Percentiles rank a stretch among this genome's conserved stretches.
Evolutionary conservation across 768 basidiomycete genomes (phyloP).

Genomic region (Mycena rebaudengoi): DNA sequence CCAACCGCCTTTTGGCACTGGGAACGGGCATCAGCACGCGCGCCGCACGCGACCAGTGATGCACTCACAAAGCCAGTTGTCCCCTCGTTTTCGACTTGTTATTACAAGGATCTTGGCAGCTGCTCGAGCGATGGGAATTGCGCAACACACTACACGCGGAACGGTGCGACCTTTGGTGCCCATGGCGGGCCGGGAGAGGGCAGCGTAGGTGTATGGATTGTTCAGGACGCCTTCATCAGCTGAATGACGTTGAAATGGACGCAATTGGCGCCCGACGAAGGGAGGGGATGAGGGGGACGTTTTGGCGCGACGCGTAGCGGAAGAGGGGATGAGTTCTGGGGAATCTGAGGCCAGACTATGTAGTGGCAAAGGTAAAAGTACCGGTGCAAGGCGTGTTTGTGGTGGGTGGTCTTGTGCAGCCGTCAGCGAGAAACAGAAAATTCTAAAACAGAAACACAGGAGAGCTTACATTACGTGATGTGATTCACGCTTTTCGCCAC

Average conservation of each 20-base stretch:
- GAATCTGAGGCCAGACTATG: not conserved
- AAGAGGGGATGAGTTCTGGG: too few species aligned
- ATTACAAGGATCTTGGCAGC: constrained; percentile 84
- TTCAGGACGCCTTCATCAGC: constrained; percentile 42
- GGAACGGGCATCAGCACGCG: constrained; percentile 12
- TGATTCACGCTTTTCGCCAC: too few species aligned
- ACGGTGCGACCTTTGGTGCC: constrained; percentile 79
- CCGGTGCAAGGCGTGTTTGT: too few species aligned
- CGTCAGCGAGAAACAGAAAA: not conserved
- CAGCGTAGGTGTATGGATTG: constrained; percentile 10
- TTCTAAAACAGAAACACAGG: not conserved
- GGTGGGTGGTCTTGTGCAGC: constrained; percentile 18
- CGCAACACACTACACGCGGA: constrained; percentile 90
- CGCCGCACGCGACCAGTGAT: constrained; percentile 19
- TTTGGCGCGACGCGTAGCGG: not conserved
- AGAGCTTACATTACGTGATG: too few species aligned
- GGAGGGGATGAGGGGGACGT: not conserved
- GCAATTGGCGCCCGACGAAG: constrained; percentile 27
- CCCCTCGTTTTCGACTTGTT: constrained; percentile 83
- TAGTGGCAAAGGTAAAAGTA: too few species aligned
- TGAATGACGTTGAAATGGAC: constrained; percentile 31
- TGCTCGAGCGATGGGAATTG: constrained; percentile 81
- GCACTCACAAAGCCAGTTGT: constrained; percentile 89
- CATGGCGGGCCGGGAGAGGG: constrained; percentile 41
- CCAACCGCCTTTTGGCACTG: constrained; percentile 95